Conservation (phyloP, 192 early-diverging fungal species). For the Backusella macrospora region DNA sequence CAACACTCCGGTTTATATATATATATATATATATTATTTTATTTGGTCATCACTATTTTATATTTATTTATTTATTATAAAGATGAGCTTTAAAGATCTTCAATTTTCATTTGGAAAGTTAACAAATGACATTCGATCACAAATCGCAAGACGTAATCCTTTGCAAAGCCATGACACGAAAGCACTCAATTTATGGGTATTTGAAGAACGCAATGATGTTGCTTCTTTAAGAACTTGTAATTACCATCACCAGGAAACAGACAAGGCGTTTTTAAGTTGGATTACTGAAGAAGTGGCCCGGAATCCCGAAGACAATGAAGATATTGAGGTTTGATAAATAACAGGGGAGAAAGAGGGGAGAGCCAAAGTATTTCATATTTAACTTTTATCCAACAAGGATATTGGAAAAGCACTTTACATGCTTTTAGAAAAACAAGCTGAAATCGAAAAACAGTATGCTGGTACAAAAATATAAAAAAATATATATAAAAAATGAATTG, state of each 20-base stretch:
- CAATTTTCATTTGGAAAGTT: slow-evolving; percentile 34
- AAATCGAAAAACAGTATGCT: slow-evolving; percentile 19
- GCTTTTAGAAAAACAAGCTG: slow-evolving; percentile 18
- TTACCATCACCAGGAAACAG: slow-evolving; percentile 38
- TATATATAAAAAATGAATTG: background rate
- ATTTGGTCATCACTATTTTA: no score
- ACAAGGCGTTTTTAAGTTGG: slow-evolving; percentile 35
- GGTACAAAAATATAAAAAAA: background rate
- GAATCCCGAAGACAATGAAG: background rate
- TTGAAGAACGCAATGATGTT: slow-evolving; percentile 36
- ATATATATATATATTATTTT: no score
- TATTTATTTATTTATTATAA: no score
- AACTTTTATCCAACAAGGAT: background rate
- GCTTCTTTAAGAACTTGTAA: slow-evolving; percentile 24
- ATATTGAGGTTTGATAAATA: background rate
- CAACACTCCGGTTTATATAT: no score
- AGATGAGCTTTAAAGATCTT: slow-evolving; percentile 42
- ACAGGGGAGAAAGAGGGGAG: background rate
- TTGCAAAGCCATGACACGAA: slow-evolving; percentile 36
- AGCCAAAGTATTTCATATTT: background rate
- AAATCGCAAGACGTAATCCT: slow-evolving; percentile 36
- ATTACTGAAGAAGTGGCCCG: slow-evolving; percentile 28
- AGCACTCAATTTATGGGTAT: slow-evolving; percentile 36
- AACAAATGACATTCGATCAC: slow-evolving; percentile 30
- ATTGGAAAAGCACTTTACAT: slow-evolving; percentile 1